Conservation (phyloP, 2,329 filamentous ascomycete species). For the Didymellaceae sp. region DNA sequence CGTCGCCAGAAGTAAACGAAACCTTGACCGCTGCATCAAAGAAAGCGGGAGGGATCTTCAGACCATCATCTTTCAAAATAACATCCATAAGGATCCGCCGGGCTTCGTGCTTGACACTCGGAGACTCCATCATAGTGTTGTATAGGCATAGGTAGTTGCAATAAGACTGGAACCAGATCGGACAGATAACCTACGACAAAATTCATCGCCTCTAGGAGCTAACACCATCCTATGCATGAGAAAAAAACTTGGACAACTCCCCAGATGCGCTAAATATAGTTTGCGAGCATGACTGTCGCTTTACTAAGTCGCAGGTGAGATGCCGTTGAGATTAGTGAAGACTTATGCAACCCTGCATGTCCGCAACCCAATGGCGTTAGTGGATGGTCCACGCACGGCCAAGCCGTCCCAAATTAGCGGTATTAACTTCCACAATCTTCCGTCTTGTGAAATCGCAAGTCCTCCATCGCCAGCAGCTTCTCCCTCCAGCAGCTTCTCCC, state of each 20-base stretch:
- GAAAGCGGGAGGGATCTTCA: background rate
- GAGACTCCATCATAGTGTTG: background rate
- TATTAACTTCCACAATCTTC: too few relatives aligned
- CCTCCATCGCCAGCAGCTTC: too few relatives aligned
- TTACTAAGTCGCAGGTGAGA: background rate
- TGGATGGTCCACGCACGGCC: background rate
- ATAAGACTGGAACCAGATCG: background rate
- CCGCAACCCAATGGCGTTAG: too few relatives aligned
- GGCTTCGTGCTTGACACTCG: background rate
- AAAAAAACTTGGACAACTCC: background rate
- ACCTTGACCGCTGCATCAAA: background rate
- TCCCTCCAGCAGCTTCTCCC: background rate
- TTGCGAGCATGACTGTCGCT: background rate
- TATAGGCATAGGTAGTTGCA: background rate
- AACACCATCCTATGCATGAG: background rate
- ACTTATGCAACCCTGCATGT: background rate
- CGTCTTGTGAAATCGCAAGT: too few relatives aligned
- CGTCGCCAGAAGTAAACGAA: background rate
- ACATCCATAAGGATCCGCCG: background rate
- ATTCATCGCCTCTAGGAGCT: background rate
- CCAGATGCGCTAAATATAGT: background rate
- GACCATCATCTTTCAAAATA: background rate
- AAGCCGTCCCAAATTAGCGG: too few relatives aligned
- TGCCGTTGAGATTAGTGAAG: background rate
- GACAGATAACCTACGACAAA: background rate